Conservation (phyloP, 352 stramenopile species). For the Phytopythium vexans region DNA sequence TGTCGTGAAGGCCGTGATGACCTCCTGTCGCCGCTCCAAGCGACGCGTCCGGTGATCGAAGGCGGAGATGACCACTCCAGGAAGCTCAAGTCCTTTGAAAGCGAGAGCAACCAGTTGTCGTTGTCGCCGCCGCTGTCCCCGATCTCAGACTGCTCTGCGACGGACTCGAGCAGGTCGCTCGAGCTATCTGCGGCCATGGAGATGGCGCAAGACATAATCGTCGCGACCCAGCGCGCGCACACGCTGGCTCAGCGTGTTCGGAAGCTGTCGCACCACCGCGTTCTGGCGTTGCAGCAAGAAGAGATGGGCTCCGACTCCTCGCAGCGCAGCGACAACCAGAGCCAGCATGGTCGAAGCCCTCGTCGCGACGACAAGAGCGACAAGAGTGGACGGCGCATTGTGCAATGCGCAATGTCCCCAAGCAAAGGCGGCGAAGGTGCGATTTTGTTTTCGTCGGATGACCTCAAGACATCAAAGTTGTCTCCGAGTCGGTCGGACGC, state of each 20-base stretch:
- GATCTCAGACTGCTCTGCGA: neutral
- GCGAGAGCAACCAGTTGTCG: slow-evolving; percentile 15
- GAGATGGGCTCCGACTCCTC: slow-evolving; percentile 27
- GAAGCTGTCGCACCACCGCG: slow-evolving; percentile 61
- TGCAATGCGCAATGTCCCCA: neutral
- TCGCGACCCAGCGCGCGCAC: slow-evolving; percentile 57
- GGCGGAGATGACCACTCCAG: slow-evolving; percentile 9
- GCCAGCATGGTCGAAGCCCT: slow-evolving; percentile 12
- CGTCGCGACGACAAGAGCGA: neutral
- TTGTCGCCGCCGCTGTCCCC: slow-evolving; percentile 5
- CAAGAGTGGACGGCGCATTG: neutral
- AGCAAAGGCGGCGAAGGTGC: neutral
- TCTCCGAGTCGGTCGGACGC: neutral
- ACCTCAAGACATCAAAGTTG: slow-evolving; percentile 2
- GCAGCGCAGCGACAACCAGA: slow-evolving; percentile 21
- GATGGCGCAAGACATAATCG: slow-evolving; percentile 56
- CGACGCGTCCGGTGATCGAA: slow-evolving; percentile 15
- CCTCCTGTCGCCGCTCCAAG: slow-evolving; percentile 10
- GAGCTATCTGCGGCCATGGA: slow-evolving; percentile 50
- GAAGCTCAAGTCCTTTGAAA: slow-evolving; percentile 15
- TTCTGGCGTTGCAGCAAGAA: slow-evolving; percentile 64
- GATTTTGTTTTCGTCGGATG: slow-evolving; percentile 6
- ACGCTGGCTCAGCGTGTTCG: slow-evolving; percentile 68
- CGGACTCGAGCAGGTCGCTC: slow-evolving; percentile 7
- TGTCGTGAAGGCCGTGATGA: slow-evolving; percentile 4